Evolutionary conservation across 495 filamentous ascomycete genomes (phyloP), one percentile per base, ranked within the genome.

Genomic region (Bacidia gigantensis): DNA sequence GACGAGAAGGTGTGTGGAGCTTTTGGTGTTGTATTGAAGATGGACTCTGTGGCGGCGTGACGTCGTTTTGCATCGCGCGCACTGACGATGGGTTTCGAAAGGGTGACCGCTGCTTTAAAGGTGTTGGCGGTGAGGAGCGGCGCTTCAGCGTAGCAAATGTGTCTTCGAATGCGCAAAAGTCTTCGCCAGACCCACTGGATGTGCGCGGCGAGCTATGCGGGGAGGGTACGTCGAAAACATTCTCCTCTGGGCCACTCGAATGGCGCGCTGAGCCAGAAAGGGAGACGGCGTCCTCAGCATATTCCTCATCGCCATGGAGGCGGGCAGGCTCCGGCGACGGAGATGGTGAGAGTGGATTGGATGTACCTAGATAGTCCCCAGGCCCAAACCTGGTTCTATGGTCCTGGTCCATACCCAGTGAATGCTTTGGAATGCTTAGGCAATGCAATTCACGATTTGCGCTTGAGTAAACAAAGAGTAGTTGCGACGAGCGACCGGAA

Each of bases 21-120:
- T 56, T 54, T 29, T 57, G 46, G 24, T 60, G 54, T 43, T 54
- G 51, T 50, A 47, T 39, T 42, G 74, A 76, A 20, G 74, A 69
- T 12, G 78, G 69, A 32, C 54, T 18, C 70, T 72, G 69, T 0
- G 79, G 72, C 1, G 81, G 80, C 2, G 80, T 82, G 0, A 78
- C 76, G 45, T 74, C 74, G 80, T 90, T 86, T 60, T 90, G 86
- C 69, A 92, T 80, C 1, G 82, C 82, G 35, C 80, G 74, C 7
- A 90, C 80, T 0, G 82, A 85, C 32, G 83, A 87, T 0, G 85
- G 80, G 9, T 86, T 86, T 46, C 81, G 72, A 56, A 84, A 85
- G 7, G 69, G 71, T 0, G 73, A 65, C 24, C 54, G 54, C 10
- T 24, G 49, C 39, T 56, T 56, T 23, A 60, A 35, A 32, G 60